Base-by-base conservation (phyloP, 2,329 filamentous ascomycete species). In the Penicillium sp. region DNA sequence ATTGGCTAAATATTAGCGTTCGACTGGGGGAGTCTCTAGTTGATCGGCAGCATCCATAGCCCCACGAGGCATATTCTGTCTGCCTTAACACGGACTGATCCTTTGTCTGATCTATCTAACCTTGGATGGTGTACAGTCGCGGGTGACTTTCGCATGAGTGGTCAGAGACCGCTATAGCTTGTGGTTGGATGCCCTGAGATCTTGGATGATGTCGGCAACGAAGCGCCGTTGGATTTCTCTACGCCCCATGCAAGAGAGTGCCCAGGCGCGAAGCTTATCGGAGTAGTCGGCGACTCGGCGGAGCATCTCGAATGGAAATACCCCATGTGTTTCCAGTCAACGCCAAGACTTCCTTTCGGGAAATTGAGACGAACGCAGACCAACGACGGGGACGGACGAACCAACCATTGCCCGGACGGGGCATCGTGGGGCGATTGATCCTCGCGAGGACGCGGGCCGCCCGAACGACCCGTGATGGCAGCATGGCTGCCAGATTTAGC, bases 381-480 rank as follows among this genome's bases (percentile, higher is more conserved):
- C 22, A 34, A 51, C 12, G n/a, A 12, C 34, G 39, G 43, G 22
- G 22, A 17, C 47, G 28, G 42, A 14, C 8, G 28, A 25, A 34
- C 45, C 45, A 49, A 20, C 20, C 2, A 20, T 20, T 20, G 20
- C 20, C 20, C 20, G 20, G 15, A 38, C 15, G 17, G 42, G 17
- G 25, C 31, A 22, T 6, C 20, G 58, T 54, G 49, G 54, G 49
- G 48, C 54, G 58, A 60, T 60, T 50, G 58, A 60, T 60, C 54
- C 37, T 54, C 58, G 49, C 45, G 45, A 31, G 22, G 17, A 39
- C 38, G 49, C 31, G 35, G 49, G 49, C 34, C 1, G 31, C 20
- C 20, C 20, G 20, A 39, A 39, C 49, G 35, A 39, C 22, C 20
- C 15, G 17, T 3, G 49, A 28, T 20, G 10, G 48, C 28, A 31